Conservation (phyloP, 768 basidiomycete genomes). For the Russula brevipes region DNA sequence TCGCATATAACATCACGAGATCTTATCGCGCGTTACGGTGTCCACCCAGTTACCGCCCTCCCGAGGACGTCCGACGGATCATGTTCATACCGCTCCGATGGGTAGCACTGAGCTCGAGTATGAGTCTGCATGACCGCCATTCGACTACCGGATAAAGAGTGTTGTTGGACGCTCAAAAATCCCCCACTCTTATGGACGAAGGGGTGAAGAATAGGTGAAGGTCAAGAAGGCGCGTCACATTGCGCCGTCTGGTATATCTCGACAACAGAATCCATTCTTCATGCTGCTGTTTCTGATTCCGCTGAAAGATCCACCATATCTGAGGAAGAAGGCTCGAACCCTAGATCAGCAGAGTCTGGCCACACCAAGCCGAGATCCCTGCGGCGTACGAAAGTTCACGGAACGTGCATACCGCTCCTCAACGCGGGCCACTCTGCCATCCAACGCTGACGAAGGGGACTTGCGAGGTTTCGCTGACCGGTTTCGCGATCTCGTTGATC, state of each 20-base stretch:
- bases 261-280: background rate
- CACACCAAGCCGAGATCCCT: background rate
- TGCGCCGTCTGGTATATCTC: background rate
- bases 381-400: constrained; percentile 9
- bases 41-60: no score
- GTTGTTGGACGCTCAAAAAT: background rate
- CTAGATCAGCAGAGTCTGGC: constrained; percentile 11
- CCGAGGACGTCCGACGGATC: no score
- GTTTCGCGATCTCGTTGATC: constrained; percentile 47
- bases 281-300: background rate
- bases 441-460: constrained; percentile 32
- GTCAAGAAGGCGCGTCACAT: background rate
- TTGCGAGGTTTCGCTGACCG: constrained; percentile 43
- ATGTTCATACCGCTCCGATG: background rate
- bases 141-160: constrained; percentile 11
- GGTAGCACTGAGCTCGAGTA: constrained; percentile 13
- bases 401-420: background rate
- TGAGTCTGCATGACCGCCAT: constrained; percentile 19
- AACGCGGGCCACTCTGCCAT: background rate
- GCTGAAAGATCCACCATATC: constrained; percentile 12
- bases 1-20: constrained; percentile 6
- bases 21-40: no score
- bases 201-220: background rate
- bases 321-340: constrained; percentile 10
- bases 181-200: background rate